These are phyloP conservation scores for Hydnum rufescens DNA, from an alignment of 768 basidiomycete genomes.

Conservation along the genomic window DNA sequence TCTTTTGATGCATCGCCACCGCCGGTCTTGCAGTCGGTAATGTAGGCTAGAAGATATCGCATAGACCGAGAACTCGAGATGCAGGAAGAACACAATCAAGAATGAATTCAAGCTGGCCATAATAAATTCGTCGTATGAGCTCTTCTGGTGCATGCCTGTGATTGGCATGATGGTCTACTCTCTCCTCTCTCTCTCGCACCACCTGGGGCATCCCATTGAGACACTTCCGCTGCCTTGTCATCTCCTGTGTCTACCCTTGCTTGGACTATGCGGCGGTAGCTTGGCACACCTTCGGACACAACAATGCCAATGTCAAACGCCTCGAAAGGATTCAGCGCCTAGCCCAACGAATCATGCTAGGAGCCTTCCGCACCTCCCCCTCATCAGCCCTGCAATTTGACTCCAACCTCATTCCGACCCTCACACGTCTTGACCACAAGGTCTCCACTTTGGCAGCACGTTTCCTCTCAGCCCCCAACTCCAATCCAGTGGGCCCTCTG, in stretches of 20 bases:
- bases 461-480: not conserved
- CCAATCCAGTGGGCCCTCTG: not conserved
- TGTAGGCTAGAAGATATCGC: not conserved
- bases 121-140: not conserved
- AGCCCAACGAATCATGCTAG: not conserved
- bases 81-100: not conserved
- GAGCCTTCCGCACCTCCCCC: constrained; percentile 3
- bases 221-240: not conserved
- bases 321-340: constrained; percentile 1
- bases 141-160: not conserved
- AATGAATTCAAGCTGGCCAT: not conserved
- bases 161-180: not conserved
- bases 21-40: not conserved
- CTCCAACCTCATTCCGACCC: not conserved
- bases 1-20: not conserved
- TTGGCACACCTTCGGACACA: not conserved
- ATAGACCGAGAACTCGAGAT: not conserved
- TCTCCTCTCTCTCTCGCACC: constrained; percentile 1
- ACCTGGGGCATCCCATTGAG: constrained; percentile 3
- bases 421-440: not conserved
- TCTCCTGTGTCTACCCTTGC: not conserved
- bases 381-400: not conserved
- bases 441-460: not conserved
- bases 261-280: constrained; percentile 3
- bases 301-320: not conserved